Evolutionary conservation across 2,329 filamentous ascomycete genomes (phyloP).

Genomic region (Xylariales sp.): DNA sequence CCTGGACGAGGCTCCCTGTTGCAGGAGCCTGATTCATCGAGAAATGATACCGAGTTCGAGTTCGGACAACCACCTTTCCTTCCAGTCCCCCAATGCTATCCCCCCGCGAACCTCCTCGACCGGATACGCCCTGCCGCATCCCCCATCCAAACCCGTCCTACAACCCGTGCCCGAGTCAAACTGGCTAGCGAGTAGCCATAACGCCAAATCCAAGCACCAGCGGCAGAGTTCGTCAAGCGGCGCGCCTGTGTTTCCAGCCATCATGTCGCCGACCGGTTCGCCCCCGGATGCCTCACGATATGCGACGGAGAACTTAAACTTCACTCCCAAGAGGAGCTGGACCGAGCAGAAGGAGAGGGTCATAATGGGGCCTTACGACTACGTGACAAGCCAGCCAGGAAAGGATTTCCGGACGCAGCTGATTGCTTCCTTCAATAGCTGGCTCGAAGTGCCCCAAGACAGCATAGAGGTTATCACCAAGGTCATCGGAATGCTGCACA

Average conservation of each 20-base stretch:
- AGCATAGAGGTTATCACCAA: constrained; percentile 71
- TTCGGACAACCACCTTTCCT: constrained; percentile 12
- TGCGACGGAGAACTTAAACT: constrained; percentile 51
- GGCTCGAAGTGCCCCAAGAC: constrained; percentile 68
- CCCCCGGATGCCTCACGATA: constrained; percentile 48
- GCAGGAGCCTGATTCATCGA: background rate
- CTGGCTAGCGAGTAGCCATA: constrained; percentile 54
- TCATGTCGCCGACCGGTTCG: constrained; percentile 30
- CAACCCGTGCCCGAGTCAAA: constrained; percentile 56
- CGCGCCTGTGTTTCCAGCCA: constrained; percentile 15
- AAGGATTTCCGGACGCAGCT: constrained; percentile 81
- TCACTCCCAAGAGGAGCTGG: constrained; percentile 54
- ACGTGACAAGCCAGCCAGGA: constrained; percentile 72
- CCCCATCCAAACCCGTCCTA: constrained; percentile 36
- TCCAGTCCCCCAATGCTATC: constrained; percentile 60
- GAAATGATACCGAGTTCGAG: constrained; percentile 6
- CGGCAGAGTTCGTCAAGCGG: constrained; percentile 21
- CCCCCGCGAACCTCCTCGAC: constrained; percentile 71
- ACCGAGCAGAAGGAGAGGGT: constrained; percentile 72
- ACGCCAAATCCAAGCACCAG: constrained; percentile 23
- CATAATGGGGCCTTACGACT: constrained; percentile 74
- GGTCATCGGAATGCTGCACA: constrained; percentile 82
- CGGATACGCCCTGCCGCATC: constrained; percentile 32
- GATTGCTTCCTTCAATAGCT: constrained; percentile 76
- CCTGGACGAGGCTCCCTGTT: constrained; percentile 1